Evolutionary conservation across 1,139 yeast species (phyloP).

Genomic region (Protomyces inundatus): DNA sequence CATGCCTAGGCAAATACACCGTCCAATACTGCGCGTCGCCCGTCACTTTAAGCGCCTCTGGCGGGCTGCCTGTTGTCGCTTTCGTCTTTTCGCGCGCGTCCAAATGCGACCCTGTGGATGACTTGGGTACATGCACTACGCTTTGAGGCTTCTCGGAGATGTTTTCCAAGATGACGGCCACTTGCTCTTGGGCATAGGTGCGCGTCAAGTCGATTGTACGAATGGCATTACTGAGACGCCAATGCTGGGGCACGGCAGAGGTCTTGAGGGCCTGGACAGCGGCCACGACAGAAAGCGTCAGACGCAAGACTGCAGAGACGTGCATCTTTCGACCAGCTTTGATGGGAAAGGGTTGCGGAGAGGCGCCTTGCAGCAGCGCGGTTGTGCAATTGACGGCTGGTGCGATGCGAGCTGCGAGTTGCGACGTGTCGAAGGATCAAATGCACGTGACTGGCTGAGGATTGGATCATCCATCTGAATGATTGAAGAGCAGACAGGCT

Average conservation of each 20-base stretch:
- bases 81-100: constrained; percentile 18
- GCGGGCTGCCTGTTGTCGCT: not conserved
- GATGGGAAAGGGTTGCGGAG: too few species aligned
- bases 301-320: too few species aligned
- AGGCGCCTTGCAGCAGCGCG: too few species aligned
- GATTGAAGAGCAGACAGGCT: too few species aligned
- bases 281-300: too few species aligned
- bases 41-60: not conserved
- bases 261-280: not conserved
- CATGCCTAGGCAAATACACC: constrained; percentile 56
- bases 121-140: constrained; percentile 46
- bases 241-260: constrained; percentile 6
- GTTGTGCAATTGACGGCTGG: too few species aligned
- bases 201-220: constrained; percentile 56
- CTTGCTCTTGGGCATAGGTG: constrained; percentile 62
- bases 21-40: constrained; percentile 43
- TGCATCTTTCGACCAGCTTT: too few species aligned
- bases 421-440: too few species aligned
- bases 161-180: constrained; percentile 56
- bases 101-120: not conserved
- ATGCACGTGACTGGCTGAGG: too few species aligned
- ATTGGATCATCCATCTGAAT: too few species aligned
- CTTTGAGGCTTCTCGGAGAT: constrained; percentile 50
- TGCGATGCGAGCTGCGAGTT: too few species aligned
- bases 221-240: constrained; percentile 36